A percentile compares a stretch with the other conserved stretches of the same genome.
phyloP scores from a whole-genome alignment of 2,329 filamentous ascomycete species.

The Colletotrichum euphorbiae region DNA sequence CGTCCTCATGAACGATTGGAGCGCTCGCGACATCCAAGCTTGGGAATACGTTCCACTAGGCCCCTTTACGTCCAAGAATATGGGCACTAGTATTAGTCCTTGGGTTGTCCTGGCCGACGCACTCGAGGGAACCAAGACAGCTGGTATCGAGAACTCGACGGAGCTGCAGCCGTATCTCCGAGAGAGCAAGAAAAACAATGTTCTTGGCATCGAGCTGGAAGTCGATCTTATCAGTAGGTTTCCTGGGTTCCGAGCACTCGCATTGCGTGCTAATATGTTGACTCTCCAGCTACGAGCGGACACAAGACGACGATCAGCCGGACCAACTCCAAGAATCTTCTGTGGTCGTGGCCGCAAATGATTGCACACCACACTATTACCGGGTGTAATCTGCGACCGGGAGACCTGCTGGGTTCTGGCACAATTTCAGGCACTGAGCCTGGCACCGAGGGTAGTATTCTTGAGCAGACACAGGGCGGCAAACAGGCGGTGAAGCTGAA shows the following conservation, averaged over 20 bases:
- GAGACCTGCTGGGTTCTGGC: constrained; percentile 81
- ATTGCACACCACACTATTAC: constrained; percentile 83
- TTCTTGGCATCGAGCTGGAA: constrained; percentile 53
- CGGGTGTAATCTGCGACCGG: constrained; percentile 79
- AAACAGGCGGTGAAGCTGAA: constrained; percentile 71
- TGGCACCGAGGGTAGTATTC: constrained; percentile 75
- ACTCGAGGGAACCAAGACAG: constrained; percentile 50
- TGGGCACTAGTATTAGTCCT: constrained; percentile 69
- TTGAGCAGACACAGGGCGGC: constrained; percentile 79
- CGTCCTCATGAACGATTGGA: constrained; percentile 75
- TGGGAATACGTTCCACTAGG: constrained; percentile 72
- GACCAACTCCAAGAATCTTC: constrained; percentile 58
- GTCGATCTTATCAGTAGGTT: constrained; percentile 55
- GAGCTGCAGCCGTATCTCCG: constrained; percentile 60
- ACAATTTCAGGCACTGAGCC: constrained; percentile 76
- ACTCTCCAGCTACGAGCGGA: constrained; percentile 45
- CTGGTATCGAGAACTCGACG: constrained; percentile 48
- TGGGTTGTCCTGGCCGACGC: constrained; percentile 74
- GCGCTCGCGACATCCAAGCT: constrained; percentile 70
- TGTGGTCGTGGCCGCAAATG: constrained; percentile 89
- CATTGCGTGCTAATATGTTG: constrained; percentile 17
- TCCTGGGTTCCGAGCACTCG: too few relatives aligned
- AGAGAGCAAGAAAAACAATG: constrained; percentile 61
- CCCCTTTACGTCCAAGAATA: constrained; percentile 72
- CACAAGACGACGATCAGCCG: constrained; percentile 45